Evolutionary conservation across 805 yeast species (phyloP).

Genomic region (Teunomyces funiuensis): DNA sequence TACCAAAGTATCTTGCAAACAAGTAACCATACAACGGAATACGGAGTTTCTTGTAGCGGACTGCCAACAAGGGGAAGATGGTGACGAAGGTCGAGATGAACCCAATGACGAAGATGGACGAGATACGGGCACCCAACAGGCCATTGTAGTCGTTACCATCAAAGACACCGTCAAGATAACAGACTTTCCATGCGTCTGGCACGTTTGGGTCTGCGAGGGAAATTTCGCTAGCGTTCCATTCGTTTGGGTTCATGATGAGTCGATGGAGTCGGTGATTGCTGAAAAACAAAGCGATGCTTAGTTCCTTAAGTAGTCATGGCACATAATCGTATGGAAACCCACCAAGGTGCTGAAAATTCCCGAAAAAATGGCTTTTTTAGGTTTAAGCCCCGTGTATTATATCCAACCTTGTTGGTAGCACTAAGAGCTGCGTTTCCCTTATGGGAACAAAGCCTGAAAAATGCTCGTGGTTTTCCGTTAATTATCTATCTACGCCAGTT

Average conservation of each 20-base stretch:
- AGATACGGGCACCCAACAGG: conserved; percentile 47
- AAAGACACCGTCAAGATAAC: conserved; percentile 1
- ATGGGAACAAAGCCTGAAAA: too few species aligned
- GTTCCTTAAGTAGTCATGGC: too few species aligned
- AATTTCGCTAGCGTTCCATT: conserved; percentile 3
- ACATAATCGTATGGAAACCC: too few species aligned
- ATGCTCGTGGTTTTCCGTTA: too few species aligned
- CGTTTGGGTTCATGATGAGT: background rate
- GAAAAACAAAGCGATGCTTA: too few species aligned
- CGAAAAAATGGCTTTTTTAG: background rate
- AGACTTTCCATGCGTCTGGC: conserved; percentile 3
- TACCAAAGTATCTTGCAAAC: conserved; percentile 20
- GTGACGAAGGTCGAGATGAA: conserved; percentile 53
- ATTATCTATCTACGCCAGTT: too few species aligned
- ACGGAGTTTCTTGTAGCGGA: background rate
- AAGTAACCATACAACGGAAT: conserved; percentile 2
- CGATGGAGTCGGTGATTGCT: too few species aligned
- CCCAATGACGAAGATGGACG: conserved; percentile 60
- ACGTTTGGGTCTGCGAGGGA: conserved; percentile 2
- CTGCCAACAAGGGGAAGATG: conserved; percentile 56
- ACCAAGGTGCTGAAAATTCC: too few species aligned
- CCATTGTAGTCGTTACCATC: conserved; percentile 48
- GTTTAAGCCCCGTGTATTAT: background rate
- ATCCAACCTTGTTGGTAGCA: conserved; percentile 3
- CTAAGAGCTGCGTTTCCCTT: too few species aligned